Base-by-base conservation (phyloP, 164 flowering plant species). In the Magnolia sinica region DNA sequence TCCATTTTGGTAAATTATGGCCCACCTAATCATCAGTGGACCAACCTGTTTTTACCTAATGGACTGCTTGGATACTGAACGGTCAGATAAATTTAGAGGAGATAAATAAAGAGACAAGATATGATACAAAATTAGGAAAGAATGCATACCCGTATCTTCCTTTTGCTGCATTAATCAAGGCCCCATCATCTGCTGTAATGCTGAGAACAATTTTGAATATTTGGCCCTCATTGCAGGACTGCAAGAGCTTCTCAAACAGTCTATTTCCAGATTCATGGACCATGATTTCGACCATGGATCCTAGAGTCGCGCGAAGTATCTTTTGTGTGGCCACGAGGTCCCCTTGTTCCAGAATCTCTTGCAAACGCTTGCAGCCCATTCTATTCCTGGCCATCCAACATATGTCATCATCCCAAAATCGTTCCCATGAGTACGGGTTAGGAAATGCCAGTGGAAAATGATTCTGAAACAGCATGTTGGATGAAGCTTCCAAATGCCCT, bases 191-290 rank as follows among this genome's bases (percentile, higher is more conserved):
- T 55, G 16, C 18, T 0, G 61, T 55, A 8, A 55, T 9, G 8
- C 11, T 9, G 61, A 8, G 4, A 11, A 55, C 16, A 9, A 55
- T 55, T 55, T 55, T 1, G 18, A 16, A 13, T 55, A 55, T 11
- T 55, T 55, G 61, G 13, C 61, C 13, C 18, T 3, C 4, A 55
- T 11, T 11, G 31, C 45, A 70, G 4, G 23, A 37, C 1, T 45
- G 14, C 23, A 67, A 51, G 50, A 75, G 55, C 45, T 18, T 68
- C 72, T 68, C 73, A 68, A 68, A 51, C 1, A 75, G 8, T 19
- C 24, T 18, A 11, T 29, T 68, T n/a, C 77, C 77, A 24, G 5
- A 18, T 58, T 18, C 51, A 16, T 75, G 14, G 0, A 5, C 52
- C 72, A 75, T 75, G 61, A 75, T 50, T 6, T 55, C 65, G 4